Evolutionary conservation across 352 stramenopile genomes (phyloP).

Genomic region (Globisporangium nagaii): DNA sequence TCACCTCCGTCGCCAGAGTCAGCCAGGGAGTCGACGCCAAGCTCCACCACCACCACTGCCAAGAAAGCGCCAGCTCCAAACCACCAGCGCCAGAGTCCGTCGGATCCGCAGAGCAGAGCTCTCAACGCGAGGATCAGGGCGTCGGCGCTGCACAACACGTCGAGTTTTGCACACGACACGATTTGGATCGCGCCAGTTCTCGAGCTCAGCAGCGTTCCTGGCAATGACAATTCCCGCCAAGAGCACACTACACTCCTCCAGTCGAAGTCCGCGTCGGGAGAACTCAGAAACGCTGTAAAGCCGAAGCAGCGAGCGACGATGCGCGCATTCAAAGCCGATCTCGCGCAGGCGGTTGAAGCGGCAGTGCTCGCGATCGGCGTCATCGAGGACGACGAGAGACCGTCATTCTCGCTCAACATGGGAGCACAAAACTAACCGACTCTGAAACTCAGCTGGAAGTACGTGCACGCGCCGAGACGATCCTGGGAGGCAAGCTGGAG

Average conservation of each 20-base stretch:
- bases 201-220: not conserved
- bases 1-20: not conserved
- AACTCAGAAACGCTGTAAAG: too few relatives aligned
- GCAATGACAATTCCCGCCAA: not conserved
- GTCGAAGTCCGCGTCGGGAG: too few relatives aligned
- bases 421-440: too few relatives aligned
- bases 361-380: constrained; percentile 9
- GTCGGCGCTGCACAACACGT: constrained; percentile 3
- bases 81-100: not conserved
- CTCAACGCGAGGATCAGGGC: not conserved
- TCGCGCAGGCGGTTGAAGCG: constrained; percentile 7
- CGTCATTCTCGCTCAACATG: not conserved
- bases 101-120: not conserved
- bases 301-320: not conserved
- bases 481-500: constrained; percentile 61
- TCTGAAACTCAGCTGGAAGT: too few relatives aligned
- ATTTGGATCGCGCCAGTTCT: constrained; percentile 15
- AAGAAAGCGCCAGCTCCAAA: not conserved
- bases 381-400: constrained; percentile 5
- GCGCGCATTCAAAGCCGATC: constrained; percentile 8
- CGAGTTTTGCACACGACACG: constrained; percentile 9
- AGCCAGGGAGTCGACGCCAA: not conserved
- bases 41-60: not conserved
- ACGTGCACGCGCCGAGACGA: constrained; percentile 61
- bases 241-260: too few relatives aligned